Evolutionary conservation across 2,329 filamentous ascomycete species (phyloP), one percentile per base, ranked within the genome.

Genomic region (Tolypocladium inflatum): DNA sequence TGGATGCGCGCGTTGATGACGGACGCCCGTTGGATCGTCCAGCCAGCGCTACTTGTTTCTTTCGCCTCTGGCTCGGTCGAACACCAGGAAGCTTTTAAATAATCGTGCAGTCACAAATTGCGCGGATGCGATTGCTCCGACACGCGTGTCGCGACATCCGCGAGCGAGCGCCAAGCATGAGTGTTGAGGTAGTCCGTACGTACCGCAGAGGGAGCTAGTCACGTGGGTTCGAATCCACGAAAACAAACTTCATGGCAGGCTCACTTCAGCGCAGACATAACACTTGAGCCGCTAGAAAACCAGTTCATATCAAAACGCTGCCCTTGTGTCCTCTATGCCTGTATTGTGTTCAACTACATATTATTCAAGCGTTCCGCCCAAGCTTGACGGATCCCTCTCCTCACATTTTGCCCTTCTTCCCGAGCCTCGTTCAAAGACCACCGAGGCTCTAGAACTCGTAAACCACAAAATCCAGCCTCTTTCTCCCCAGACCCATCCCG

Each of bases 291-390:
- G 23, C n/a, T 8, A 51, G 48, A n/a, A 15, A 30, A 23, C 10
- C 15, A 30, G 13, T 17, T n/a, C 55, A 55, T 54, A 7, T 35
- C 19, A 37, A 56, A 58, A 56, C 59, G 55, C 54, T 59, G 54
- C 39, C 62, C 58, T 45, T 50, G 51, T 55, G 59, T 50, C 59
- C 57, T 63, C 63, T 63, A 63, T 65, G 57, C 60, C 53, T 63
- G 60, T 62, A 59, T 59, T 59, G 50, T 65, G 59, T 63, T 63
- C 63, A 63, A 62, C 61, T 63, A 63, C 60, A 58, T 58, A 65
- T 65, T 67, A 67, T 67, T 67, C 65, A 67, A 67, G 61, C 63
- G 58, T 62, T 55, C 50, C 55, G 39, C 51, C 54, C 50, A 41
- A 50, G 54, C 56, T 60, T 55, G 54, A 57, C 60, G 55, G 55